phyloP scores from a whole-genome alignment of 2,329 filamentous ascomycete species.

The Aschersonia sp. region DNA sequence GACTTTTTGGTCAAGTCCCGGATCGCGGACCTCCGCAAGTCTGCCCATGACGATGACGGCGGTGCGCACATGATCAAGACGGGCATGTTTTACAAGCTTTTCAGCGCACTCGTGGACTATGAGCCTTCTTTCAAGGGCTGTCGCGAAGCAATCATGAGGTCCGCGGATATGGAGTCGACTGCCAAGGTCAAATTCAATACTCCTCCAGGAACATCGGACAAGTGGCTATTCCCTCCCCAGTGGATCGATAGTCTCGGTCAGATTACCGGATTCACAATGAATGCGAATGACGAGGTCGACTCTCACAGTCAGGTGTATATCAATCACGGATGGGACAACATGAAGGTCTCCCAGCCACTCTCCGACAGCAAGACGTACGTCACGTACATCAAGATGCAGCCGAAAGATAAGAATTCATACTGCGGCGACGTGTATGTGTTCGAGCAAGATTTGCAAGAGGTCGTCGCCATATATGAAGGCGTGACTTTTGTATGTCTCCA shows the following conservation, averaged over 20 bases:
- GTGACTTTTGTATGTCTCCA: conserved; percentile 47
- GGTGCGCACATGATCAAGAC: conserved; percentile 7
- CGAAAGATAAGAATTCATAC: not conserved
- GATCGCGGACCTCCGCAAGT: conserved; percentile 15
- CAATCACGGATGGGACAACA: conserved; percentile 42
- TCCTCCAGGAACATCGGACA: conserved; percentile 21
- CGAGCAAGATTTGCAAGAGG: not conserved
- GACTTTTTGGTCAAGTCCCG: conserved; percentile 48
- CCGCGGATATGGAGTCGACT: conserved; percentile 8
- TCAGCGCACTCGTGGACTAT: conserved; percentile 40
- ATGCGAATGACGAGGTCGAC: conserved; percentile 38
- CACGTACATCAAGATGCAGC: conserved; percentile 23
- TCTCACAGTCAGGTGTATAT: conserved; percentile 41
- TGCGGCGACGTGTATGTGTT: not conserved
- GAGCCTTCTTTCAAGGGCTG: conserved; percentile 38
- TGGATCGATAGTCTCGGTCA: conserved; percentile 46
- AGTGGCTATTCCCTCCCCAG: conserved; percentile 30
- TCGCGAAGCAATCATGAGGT: conserved; percentile 37
- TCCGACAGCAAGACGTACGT: conserved; percentile 20
- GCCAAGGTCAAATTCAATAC: conserved; percentile 31
- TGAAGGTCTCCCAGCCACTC: not conserved
- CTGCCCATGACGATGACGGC: conserved; percentile 8
- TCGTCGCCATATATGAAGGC: conserved; percentile 2
- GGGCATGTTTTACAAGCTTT: conserved; percentile 47
- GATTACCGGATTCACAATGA: conserved; percentile 46